Evolutionary conservation across 164 flowering plant species (phyloP), one percentile per base, ranked within the genome.

Genomic region (Umbilicus rupestris): DNA sequence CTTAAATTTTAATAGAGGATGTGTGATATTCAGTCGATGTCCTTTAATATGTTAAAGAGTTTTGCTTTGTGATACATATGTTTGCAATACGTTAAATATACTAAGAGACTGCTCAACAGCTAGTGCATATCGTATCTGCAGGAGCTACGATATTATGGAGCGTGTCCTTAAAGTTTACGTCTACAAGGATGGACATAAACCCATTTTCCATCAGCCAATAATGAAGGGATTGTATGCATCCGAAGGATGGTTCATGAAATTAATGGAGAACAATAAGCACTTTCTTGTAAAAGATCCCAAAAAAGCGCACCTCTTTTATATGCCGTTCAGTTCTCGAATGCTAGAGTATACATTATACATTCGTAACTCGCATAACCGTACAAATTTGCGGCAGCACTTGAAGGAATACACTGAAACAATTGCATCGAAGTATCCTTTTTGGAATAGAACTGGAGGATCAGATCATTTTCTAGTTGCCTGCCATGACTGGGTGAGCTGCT

Each of bases 161-260:
- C 77, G 68, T 46, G 72, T 35, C 12, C 81, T 84, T 39, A 84
- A 79, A 72, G 76, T 84, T n/a, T 84, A 82, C 47, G 68, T 81
- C 16, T 84, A 84, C 66, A 77, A 52, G 67, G 88, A 84, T 35
- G 88, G 88, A 30, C 30, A 66, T 8, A 82, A 68, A 28, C 88
- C 88, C 20, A 74, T 84, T 26, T 82, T 84, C 57, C 88, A 84
- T 77, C 74, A 69, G 64, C 85, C 88, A 46, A 68, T 77, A 68
- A 76, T 84, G 33, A 77, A 80, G 63, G 88, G 88, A 64, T 66
- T 84, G 52, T 84, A 84, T 74, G 85, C 83, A 3, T 84, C 88
- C 12, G 88, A 84, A 67, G 88, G 88, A 35, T 84, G 88, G 88
- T 84, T 84, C 58, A 84, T 84, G 85, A 84, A 79, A 72, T 69